phyloP scores from a whole-genome alignment of 2,329 filamentous ascomycete genomes.

The Graphilbum fragrans region DNA sequence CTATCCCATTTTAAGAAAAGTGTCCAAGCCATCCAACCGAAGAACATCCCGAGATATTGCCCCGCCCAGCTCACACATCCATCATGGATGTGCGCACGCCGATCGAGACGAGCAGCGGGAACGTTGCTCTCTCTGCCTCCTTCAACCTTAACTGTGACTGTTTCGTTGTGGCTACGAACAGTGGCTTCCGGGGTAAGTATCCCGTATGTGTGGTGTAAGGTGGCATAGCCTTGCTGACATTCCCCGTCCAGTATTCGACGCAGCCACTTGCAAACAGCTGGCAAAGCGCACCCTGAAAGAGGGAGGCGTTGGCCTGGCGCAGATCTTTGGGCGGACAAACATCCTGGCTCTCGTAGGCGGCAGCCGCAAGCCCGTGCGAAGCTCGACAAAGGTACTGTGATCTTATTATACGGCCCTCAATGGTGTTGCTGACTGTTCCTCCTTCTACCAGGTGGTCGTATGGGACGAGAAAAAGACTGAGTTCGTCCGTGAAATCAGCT shows the following conservation, averaged over 20 bases:
- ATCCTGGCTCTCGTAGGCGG: conserved; percentile 85
- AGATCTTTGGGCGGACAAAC: conserved; percentile 80
- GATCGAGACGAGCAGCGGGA: conserved; percentile 65
- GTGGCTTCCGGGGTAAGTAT: conserved; percentile 9
- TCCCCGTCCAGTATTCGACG: conserved; percentile 55
- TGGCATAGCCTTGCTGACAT: no score
- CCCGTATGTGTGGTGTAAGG: no score
- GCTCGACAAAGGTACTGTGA: conserved; percentile 63
- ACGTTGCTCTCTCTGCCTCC: conserved; percentile 66
- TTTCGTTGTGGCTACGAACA: conserved; percentile 60
- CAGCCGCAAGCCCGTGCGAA: conserved; percentile 72
- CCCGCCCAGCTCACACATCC: no score
- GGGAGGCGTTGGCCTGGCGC: conserved; percentile 60
- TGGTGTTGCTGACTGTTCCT: neutral
- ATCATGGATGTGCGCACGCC: conserved; percentile 80
- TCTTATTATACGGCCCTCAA: neutral
- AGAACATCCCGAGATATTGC: no score
- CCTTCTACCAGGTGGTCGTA: conserved; percentile 63
- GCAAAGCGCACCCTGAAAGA: conserved; percentile 60
- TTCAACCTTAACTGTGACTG: conserved; percentile 80
- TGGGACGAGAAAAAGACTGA: conserved; percentile 82
- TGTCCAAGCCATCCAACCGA: no score
- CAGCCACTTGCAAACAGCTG: conserved; percentile 59
- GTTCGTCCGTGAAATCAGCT: conserved; percentile 62
- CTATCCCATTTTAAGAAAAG: no score